Conservation (phyloP, 768 basidiomycete species). For the Amanita rubescens region DNA sequence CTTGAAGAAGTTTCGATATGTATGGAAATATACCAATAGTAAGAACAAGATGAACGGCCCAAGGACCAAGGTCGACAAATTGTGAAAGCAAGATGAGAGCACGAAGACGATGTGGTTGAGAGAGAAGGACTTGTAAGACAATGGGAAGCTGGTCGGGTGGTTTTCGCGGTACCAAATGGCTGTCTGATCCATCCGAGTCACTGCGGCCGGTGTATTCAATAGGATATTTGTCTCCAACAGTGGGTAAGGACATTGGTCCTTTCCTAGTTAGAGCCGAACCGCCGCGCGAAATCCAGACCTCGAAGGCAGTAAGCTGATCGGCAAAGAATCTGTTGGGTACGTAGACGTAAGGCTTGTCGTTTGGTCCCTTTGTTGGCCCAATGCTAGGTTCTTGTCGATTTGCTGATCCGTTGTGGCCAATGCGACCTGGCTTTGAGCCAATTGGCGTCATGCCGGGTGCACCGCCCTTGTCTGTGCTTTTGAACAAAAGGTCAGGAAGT, state of each 20-base stretch:
- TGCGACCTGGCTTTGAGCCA: constrained; percentile 32
- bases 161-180: constrained; percentile 72
- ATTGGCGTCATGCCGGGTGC: constrained; percentile 17
- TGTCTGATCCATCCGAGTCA: constrained; percentile 20
- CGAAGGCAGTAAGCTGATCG: constrained; percentile 94
- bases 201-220: not conserved
- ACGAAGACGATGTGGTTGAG: constrained; percentile 90
- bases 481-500: constrained; percentile 72
- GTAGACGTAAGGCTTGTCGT: constrained; percentile 59
- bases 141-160: constrained; percentile 98
- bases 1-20: constrained; percentile 92
- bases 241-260: constrained; percentile 68
- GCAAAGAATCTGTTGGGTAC: constrained; percentile 88
- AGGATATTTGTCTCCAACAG: constrained; percentile 27
- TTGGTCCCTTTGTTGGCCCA: constrained; percentile 17
- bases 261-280: constrained; percentile 76
- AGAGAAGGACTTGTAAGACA: constrained; percentile 93
- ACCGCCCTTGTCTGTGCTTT: constrained; percentile 20
- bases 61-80: constrained; percentile 97
- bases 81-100: constrained; percentile 94
- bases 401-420: constrained; percentile 33
- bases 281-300: constrained; percentile 96
- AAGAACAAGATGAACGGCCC: constrained; percentile 95
- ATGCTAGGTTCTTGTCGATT: constrained; percentile 19
- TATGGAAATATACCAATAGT: constrained; percentile 99